Conservation (phyloP, 139 green algal species). For the Chlorella sp. region DNA sequence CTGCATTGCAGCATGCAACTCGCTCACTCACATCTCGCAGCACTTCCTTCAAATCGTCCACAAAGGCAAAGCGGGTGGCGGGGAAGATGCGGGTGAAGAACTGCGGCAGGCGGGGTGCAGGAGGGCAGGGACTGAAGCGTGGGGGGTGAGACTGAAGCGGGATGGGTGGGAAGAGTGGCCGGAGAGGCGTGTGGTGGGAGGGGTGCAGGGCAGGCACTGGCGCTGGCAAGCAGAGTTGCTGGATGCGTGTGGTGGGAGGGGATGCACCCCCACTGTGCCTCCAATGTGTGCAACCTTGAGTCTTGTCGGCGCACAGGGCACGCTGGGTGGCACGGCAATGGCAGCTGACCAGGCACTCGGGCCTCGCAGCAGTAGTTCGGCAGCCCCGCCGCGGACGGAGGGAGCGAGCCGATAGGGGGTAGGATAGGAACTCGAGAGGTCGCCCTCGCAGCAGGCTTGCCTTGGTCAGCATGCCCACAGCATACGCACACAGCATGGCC, state of each 20-base stretch:
- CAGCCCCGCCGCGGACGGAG: no score
- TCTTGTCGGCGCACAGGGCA: not conserved
- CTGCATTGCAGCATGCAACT: not conserved
- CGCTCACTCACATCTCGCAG: not conserved
- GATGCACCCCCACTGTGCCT: not conserved
- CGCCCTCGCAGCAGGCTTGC: no score
- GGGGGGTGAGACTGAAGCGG: no score
- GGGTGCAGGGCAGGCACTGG: not conserved
- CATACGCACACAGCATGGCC: no score
- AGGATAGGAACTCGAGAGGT: no score
- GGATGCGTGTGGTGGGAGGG: no score
- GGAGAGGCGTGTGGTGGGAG: not conserved
- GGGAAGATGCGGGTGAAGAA: slow-evolving; percentile 53
- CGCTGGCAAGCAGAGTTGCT: not conserved
- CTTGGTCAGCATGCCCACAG: no score
- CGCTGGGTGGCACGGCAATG: no score
- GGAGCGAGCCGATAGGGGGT: no score
- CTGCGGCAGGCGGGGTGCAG: slow-evolving; percentile 12
- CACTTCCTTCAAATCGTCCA: slow-evolving; percentile 34
- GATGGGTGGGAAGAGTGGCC: not conserved
- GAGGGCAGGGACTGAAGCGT: not conserved
- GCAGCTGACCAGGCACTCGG: no score
- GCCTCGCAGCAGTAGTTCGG: no score
- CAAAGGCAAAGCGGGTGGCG: slow-evolving; percentile 51
- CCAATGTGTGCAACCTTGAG: no score